Conservation (phyloP, 345 rosid species). For the Bruguiera parviflora region DNA sequence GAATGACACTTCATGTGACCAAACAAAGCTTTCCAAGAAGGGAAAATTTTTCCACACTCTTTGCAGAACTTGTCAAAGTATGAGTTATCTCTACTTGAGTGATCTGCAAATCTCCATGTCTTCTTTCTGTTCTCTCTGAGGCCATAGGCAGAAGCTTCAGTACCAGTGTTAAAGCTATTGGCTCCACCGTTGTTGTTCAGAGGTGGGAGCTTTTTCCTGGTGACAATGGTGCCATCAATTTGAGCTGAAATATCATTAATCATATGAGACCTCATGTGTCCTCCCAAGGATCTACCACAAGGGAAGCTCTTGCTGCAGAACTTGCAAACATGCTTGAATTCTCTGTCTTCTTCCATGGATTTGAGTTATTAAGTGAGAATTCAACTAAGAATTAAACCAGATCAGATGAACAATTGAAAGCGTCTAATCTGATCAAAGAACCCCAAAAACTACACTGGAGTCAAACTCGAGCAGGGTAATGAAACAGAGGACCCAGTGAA, state of each 20-base stretch:
- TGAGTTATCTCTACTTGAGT: slow-evolving; percentile 16
- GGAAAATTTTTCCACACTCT: slow-evolving; percentile 44
- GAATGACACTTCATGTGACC: slow-evolving; percentile 30
- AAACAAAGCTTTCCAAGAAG: slow-evolving; percentile 40
- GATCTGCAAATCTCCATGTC: slow-evolving; percentile 38
- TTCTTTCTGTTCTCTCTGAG: slow-evolving; percentile 55
- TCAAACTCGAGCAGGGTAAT: neutral
- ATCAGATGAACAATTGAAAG: neutral
- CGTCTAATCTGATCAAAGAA: no score
- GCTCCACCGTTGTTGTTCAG: slow-evolving; percentile 16
- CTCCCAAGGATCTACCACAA: slow-evolving; percentile 70
- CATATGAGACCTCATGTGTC: slow-evolving; percentile 73
- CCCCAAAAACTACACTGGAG: no score
- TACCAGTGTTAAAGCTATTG: neutral
- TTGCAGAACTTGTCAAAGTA: slow-evolving; percentile 37
- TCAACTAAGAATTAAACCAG: neutral
- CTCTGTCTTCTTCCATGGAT: slow-evolving; percentile 14
- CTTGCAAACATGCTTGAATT: slow-evolving; percentile 21
- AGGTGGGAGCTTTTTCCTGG: slow-evolving; percentile 37
- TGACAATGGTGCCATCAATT: slow-evolving; percentile 23
- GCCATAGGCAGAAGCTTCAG: slow-evolving; percentile 28
- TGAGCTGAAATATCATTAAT: slow-evolving; percentile 34
- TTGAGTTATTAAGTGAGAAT: slow-evolving; percentile 11
- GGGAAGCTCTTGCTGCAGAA: slow-evolving; percentile 60
- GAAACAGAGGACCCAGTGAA: slow-evolving; percentile 21